Evolutionary conservation across 441 rosid species (phyloP).

Genomic region (Adansonia gregorii): DNA sequence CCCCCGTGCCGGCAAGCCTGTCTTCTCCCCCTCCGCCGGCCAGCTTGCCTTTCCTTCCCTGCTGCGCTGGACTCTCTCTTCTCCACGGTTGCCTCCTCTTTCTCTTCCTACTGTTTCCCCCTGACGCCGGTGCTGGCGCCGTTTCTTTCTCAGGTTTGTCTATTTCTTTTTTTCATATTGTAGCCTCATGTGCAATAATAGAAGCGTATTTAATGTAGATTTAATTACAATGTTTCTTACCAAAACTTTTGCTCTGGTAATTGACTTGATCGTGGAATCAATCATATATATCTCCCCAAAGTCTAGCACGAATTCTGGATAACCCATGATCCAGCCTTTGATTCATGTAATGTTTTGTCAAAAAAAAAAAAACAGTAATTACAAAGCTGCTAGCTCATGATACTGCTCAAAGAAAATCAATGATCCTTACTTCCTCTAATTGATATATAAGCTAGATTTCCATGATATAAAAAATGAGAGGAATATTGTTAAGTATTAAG

Average conservation of each 20-base stretch:
- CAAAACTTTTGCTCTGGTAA: constrained; percentile 85
- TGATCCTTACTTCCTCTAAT: background rate
- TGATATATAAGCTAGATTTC: background rate
- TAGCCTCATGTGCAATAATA: background rate
- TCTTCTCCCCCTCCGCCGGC: too few species aligned
- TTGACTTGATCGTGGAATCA: constrained; percentile 83
- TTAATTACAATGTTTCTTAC: constrained; percentile 41
- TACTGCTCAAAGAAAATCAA: background rate
- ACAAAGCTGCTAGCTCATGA: constrained; percentile 19
- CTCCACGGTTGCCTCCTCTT: too few species aligned
- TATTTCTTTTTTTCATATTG: background rate
- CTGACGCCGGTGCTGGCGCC: too few species aligned
- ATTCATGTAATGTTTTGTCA: constrained; percentile 81
- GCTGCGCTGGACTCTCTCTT: too few species aligned
- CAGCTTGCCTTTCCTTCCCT: too few species aligned
- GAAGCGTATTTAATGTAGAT: background rate
- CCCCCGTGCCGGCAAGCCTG: too few species aligned
- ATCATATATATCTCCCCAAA: constrained; percentile 92
- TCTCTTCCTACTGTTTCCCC: too few species aligned
- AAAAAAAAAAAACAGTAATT: constrained; percentile 74
- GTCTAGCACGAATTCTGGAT: constrained; percentile 84
- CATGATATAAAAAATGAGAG: background rate
- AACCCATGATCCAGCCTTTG: constrained; percentile 72
- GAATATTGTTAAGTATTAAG: background rate
- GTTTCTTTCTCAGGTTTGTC: too few species aligned